Conservation (phyloP, 495 filamentous ascomycete genomes). For the Rhizodiscina lignyota region DNA sequence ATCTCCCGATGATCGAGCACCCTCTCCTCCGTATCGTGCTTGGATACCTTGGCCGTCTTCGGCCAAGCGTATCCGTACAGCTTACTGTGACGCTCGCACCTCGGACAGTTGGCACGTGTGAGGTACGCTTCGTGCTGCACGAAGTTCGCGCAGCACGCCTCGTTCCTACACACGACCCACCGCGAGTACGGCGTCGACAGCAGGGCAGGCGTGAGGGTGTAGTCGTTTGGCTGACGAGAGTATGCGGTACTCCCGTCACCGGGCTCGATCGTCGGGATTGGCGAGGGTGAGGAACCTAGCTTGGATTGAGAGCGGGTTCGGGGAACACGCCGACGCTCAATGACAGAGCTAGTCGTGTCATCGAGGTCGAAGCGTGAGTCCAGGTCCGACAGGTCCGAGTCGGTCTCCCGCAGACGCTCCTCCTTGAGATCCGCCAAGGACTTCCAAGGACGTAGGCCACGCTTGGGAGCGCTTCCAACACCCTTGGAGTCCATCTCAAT, state of each 20-base stretch:
- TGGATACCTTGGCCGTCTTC: constrained; percentile 67
- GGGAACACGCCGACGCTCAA: too few relatives aligned
- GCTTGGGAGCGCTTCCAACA: too few relatives aligned
- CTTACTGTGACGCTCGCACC: constrained; percentile 91
- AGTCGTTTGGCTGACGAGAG: constrained; percentile 21
- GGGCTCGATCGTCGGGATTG: constrained; percentile 28
- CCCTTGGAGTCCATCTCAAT: too few relatives aligned
- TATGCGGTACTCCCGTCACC: constrained; percentile 13
- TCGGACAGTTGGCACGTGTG: constrained; percentile 67
- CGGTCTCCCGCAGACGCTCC: too few relatives aligned
- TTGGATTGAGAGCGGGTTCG: too few relatives aligned
- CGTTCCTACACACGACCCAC: constrained; percentile 70
- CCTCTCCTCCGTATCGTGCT: constrained; percentile 50
- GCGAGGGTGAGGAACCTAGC: too few relatives aligned
- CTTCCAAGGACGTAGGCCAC: too few relatives aligned
- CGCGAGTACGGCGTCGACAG: constrained; percentile 57
- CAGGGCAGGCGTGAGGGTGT: constrained; percentile 46
- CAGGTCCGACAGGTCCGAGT: too few relatives aligned
- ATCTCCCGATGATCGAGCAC: constrained; percentile 23
- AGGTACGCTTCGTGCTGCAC: constrained; percentile 76
- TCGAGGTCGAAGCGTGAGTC: too few relatives aligned
- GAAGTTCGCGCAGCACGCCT: constrained; percentile 52
- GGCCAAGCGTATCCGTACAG: constrained; percentile 93
- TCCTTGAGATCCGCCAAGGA: too few relatives aligned
- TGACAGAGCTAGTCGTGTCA: too few relatives aligned